Evolutionary conservation across 371 early-diverging fungal genomes (phyloP).

Genomic region (Syncephalis fuscata): DNA sequence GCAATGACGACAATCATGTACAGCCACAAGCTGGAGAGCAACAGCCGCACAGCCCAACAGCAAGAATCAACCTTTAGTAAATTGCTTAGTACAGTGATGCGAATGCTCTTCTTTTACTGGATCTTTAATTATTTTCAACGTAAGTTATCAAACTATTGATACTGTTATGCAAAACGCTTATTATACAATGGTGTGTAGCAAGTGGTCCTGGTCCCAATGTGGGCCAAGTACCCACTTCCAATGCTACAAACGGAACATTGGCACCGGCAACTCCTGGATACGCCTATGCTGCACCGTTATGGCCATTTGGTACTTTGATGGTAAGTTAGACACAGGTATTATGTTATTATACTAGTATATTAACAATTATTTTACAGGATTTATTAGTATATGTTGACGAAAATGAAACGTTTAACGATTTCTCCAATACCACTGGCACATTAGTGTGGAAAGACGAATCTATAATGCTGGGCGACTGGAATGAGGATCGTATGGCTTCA

Average conservation of each 20-base stretch:
- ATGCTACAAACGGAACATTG: not conserved
- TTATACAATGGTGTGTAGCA: not conserved
- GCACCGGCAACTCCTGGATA: not conserved
- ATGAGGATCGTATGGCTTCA: conserved; percentile 22
- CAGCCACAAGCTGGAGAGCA: no score
- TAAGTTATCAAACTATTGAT: not conserved
- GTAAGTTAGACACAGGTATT: not conserved
- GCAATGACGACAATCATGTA: no score
- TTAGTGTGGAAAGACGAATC: conserved; percentile 36
- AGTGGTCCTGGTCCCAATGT: not conserved
- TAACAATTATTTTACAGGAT: conserved; percentile 11
- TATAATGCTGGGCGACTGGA: conserved; percentile 35
- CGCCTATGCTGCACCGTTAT: not conserved
- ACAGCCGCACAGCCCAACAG: no score
- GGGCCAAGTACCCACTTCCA: not conserved
- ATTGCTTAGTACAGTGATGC: not conserved
- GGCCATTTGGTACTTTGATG: not conserved
- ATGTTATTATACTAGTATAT: not conserved
- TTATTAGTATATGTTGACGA: conserved; percentile 32
- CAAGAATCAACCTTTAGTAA: no score
- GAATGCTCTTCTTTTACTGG: not conserved
- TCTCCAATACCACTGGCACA: conserved; percentile 12
- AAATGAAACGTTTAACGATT: conserved; percentile 28
- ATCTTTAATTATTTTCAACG: not conserved
- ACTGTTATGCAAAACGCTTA: not conserved